These are phyloP conservation scores for Penstemon newberryi DNA, from an alignment of 257 asterid genomes.

Conservation along the genomic window DNA sequence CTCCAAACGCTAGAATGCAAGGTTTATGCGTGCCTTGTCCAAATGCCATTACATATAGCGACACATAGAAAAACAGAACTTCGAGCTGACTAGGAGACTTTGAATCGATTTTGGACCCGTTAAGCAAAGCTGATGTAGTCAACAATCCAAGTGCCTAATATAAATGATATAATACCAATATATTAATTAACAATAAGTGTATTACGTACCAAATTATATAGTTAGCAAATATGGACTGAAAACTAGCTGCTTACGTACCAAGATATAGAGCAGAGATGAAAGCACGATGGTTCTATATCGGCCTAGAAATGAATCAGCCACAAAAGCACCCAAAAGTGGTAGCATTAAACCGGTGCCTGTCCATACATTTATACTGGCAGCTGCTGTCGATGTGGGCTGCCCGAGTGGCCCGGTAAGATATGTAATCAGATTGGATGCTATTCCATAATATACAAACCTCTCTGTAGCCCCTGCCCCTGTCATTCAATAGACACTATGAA, in stretches of 20 bases:
- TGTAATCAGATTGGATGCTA: constrained; percentile 44
- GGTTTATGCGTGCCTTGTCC: constrained; percentile 48
- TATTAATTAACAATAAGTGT: too few species aligned
- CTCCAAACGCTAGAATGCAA: constrained; percentile 54
- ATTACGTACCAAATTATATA: too few species aligned
- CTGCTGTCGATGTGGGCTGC: constrained; percentile 55
- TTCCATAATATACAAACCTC: constrained; percentile 47
- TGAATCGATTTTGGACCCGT: background rate
- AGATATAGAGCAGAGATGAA: constrained; percentile 42
- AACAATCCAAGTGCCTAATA: constrained; percentile 44
- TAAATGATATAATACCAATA: too few species aligned
- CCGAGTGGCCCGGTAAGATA: constrained; percentile 46
- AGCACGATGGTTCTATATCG: constrained; percentile 43
- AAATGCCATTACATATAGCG: constrained; percentile 42
- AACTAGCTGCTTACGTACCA: constrained; percentile 25
- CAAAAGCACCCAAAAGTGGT: constrained; percentile 46
- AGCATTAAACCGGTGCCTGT: constrained; percentile 42
- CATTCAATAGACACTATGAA: background rate
- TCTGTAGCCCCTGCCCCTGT: constrained; percentile 49
- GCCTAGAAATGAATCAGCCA: constrained; percentile 46
- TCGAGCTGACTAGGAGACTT: constrained; percentile 29
- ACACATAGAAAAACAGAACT: constrained; percentile 38
- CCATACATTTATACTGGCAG: constrained; percentile 49
- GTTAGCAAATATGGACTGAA: too few species aligned
- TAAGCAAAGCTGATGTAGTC: constrained; percentile 40